phyloP scores from a whole-genome alignment of 768 basidiomycete species.

The Cyathus striatus region DNA sequence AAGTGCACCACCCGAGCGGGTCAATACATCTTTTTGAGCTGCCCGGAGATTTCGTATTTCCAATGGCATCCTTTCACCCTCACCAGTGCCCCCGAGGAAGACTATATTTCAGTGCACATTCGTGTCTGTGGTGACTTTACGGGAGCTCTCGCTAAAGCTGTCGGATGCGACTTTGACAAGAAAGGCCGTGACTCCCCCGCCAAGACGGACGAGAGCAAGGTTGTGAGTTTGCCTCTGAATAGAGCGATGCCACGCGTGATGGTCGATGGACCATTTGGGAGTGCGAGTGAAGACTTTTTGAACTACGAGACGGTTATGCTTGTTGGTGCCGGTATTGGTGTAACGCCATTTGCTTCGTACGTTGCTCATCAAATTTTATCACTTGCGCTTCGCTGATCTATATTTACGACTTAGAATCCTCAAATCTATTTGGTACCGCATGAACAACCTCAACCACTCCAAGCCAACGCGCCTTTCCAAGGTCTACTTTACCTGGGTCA shows the following conservation, averaged over 20 bases:
- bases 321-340: slow-evolving; percentile 93
- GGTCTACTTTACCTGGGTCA: slow-evolving; percentile 94
- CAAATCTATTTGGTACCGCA: slow-evolving; percentile 93
- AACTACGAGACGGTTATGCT: slow-evolving; percentile 87
- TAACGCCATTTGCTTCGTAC: slow-evolving; percentile 94
- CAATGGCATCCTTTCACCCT: slow-evolving; percentile 98
- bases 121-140: slow-evolving; percentile 93
- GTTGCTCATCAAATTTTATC: slow-evolving; percentile 19
- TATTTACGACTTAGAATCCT: slow-evolving; percentile 49
- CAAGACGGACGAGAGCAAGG: slow-evolving; percentile 44
- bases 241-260: slow-evolving; percentile 84
- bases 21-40: slow-evolving; percentile 90
- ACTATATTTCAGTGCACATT: slow-evolving; percentile 92
- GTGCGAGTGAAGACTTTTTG: slow-evolving; percentile 86
- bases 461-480: slow-evolving; percentile 84
- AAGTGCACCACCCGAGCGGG: slow-evolving; percentile 79
- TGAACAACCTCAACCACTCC: slow-evolving; percentile 78
- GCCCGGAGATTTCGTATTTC: slow-evolving; percentile 90
- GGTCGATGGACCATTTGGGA: slow-evolving; percentile 95
- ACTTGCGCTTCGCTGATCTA: neutral
- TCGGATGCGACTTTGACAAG: slow-evolving; percentile 81
- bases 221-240: slow-evolving; percentile 63
- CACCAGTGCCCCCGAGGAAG: slow-evolving; percentile 92
- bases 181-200: slow-evolving; percentile 42
- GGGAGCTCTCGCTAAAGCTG: slow-evolving; percentile 66